Base-by-base conservation (phyloP, 2,329 filamentous ascomycete species). In the Akanthomyces lecanii region DNA sequence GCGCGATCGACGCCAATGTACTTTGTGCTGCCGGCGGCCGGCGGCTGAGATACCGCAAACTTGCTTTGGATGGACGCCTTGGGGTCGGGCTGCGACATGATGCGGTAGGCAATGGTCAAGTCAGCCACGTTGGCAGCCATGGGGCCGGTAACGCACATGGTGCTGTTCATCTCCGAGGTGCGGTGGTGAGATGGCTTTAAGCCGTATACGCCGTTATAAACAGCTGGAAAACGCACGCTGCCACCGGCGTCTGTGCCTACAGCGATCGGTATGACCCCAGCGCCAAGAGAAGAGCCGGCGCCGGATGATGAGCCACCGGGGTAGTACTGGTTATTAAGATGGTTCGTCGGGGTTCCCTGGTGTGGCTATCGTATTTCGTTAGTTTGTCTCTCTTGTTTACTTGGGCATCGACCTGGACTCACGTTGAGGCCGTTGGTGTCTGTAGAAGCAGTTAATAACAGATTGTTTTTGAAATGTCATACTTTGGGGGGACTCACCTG, bases 401-500 rank as follows among this genome's bases (percentile, higher is more conserved):
- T 12, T 11, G 5, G 40, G 45, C 38, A 18, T n/a, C 28, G 7
- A 23, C 4, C 23, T 16, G 4, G 8, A 67, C 77, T 68, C 66
- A 81, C 79, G 70, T 96, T 96, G 73, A 92, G 92, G 66, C 92
- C 92, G n/a, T 84, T 92, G 0, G 89, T 91, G 70, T 95, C 89
- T 80, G 50, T 6, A 40, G 77, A 21, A 5, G 30, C n/a, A 21
- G 23, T 61, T 14, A 61, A 55, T 53, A 33, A 7, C 5, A 38
- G 30, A 54, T 64, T 21, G 25, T 48, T 38, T 21, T 2, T 16
- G 21, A 2, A 28, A 54, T 18, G 18, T 28, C 12, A 63, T 18
- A 36, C 72, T 73, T 30, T 16, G 21, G 38, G 18, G 11, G 47
- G 76, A 84, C 88, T 65, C 65, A 80, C 79, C 79, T 69, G 90